These are phyloP conservation scores for Wallacemonas collosoma DNA, from an alignment of 208 protist genomes.

Conservation along the genomic window DNA sequence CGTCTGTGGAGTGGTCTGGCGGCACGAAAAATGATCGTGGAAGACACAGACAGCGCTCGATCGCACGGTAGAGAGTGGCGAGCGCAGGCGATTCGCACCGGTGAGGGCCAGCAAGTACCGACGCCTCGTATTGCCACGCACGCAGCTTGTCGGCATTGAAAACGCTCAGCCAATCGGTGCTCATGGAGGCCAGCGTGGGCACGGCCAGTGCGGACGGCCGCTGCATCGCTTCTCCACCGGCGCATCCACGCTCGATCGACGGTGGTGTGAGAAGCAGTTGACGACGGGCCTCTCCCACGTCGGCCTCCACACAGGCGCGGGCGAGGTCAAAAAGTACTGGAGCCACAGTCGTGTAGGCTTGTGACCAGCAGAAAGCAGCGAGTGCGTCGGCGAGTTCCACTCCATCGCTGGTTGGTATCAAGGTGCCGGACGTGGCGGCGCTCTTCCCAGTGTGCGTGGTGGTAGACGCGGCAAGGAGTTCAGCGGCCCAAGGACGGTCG, in stretches of 20 bases:
- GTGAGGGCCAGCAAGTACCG: not conserved
- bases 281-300: not conserved
- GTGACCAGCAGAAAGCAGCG: not conserved
- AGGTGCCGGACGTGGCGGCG: not conserved
- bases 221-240: not conserved
- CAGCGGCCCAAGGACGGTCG: conserved; percentile 12
- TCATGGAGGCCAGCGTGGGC: not conserved
- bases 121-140: not conserved
- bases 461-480: conserved; percentile 1
- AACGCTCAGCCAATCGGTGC: not conserved
- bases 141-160: not conserved
- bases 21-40: not conserved
- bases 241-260: not conserved
- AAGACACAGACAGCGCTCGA: not conserved
- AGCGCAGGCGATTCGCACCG: not conserved
- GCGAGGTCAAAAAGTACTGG: not conserved
- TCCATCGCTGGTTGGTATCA: not conserved
- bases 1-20: too few relatives aligned
- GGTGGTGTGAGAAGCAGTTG: not conserved
- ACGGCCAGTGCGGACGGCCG: not conserved
- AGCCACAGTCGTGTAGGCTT: not conserved
- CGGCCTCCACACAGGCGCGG: not conserved
- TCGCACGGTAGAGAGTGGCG: not conserved
- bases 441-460: not conserved
- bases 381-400: not conserved